Base-by-base conservation (phyloP, 176 grass and related monocot genomes). In the Olyra latifolia region DNA sequence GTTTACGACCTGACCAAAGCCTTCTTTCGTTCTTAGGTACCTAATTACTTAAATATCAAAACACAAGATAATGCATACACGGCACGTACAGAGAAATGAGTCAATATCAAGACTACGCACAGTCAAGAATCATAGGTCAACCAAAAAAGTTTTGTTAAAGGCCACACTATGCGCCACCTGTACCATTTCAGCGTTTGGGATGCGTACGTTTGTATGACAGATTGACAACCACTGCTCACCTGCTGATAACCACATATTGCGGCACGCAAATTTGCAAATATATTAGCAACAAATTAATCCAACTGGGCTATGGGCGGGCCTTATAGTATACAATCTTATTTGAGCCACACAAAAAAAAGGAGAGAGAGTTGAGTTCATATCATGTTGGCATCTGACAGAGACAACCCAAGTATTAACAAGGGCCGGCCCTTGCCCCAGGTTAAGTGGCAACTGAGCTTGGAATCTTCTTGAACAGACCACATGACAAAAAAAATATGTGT, bases 271-370 rank as follows among this genome's bases (percentile, higher is more conserved):
- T 46, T 79, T 13, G 24, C 30, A 10, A 74, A 47, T 80, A 58
- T 59, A 28, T 19, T 72, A 72, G 41, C 39, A 74, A 50, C 84
- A 79, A 55, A n/a, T 20, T 27, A 57, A 56, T 83, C 71, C 75
- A 80, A 66, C 67, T 54, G 27, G 68, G 23, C 19, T 59, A 61
- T 75, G 77, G 42, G 5, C 50, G 69, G 69, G 69, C 84, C 77
- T 69, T 81, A 82, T 53, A 45, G 22, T 80, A 62, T 79, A 65
- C 13, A 46, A 38, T 52, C 5, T 27, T 24, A 59, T 12, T 67
- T 49, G 61, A 41, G 62, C 61, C 62, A 49, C 23, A 77, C 1
- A 47, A 45, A 58, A 49, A 56, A 11, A 14, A 39, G 29, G 11
- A 4, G 10, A 42, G 44, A 74, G 10, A 42, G 29, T 53, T 43